A percentile compares a stretch with the other conserved stretches of the same genome.
phyloP scores from a whole-genome alignment of 192 early-diverging fungal species.

The Linnemannia exigua region DNA sequence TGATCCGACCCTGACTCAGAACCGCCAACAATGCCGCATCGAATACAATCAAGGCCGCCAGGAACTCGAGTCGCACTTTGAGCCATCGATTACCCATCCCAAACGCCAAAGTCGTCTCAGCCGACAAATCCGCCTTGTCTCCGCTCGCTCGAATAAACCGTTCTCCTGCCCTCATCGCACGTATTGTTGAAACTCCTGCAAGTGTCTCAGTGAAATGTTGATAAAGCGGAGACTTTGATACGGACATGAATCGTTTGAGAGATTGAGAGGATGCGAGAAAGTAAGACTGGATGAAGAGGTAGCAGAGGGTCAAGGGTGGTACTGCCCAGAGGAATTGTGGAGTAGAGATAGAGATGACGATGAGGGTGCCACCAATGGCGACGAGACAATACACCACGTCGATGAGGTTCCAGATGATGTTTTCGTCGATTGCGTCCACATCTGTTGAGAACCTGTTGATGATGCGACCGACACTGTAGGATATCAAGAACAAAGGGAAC shows the following conservation, averaged over 20 bases:
- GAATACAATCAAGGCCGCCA: slow-evolving; percentile 78
- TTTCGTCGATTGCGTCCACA: slow-evolving; percentile 86
- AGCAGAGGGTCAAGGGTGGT: slow-evolving; percentile 62
- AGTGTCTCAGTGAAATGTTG: slow-evolving; percentile 77
- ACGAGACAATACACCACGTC: slow-evolving; percentile 58
- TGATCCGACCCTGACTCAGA: slow-evolving; percentile 52
- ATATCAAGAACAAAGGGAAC: neutral
- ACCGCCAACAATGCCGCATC: slow-evolving; percentile 75
- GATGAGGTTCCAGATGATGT: slow-evolving; percentile 62
- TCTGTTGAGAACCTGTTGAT: slow-evolving; percentile 94
- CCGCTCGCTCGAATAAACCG: slow-evolving; percentile 72
- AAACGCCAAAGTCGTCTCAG: slow-evolving; percentile 14
- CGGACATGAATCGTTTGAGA: slow-evolving; percentile 85
- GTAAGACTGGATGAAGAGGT: slow-evolving; percentile 62
- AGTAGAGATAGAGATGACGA: slow-evolving; percentile 58
- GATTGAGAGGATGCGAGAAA: slow-evolving; percentile 83
- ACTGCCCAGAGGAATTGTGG: slow-evolving; percentile 61
- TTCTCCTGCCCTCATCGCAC: slow-evolving; percentile 67
- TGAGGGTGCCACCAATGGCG: slow-evolving; percentile 54
- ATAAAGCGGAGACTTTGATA: slow-evolving; percentile 84
- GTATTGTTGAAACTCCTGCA: slow-evolving; percentile 73
- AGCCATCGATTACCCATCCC: slow-evolving; percentile 86
- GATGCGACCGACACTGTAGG: slow-evolving; percentile 82
- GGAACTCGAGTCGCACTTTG: slow-evolving; percentile 78
- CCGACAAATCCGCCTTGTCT: slow-evolving; percentile 14